Base-by-base conservation (phyloP, 805 yeast species). In the Spathaspora hagerdaliae region DNA sequence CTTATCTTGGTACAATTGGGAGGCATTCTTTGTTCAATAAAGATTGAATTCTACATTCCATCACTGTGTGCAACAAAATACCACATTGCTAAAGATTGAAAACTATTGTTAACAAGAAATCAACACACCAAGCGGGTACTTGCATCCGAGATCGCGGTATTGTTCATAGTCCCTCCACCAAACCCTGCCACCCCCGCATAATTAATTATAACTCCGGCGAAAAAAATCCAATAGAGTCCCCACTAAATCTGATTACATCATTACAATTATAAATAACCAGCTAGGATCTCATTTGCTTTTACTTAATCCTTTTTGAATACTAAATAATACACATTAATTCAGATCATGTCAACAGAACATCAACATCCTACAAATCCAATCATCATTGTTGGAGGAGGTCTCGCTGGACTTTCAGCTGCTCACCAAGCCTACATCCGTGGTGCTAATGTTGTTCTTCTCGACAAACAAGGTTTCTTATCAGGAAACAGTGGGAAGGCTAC, bases 401-500 rank as follows among this genome's bases (percentile, higher is more conserved):
- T 82, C 32, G 82, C 86, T 5, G 87, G 87, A 5, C 67, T 82
- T 26, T 69, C 81, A 7, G 82, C 85, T 12, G 83, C 84, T 1
- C 82, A 78, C 57, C 81, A 80, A 54, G 71, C 76, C 3, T 71
- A 74, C 51, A 63, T 72, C 42, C 65, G 78, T 32, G 86, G 85
- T 1, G 72, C 76, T 37, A 77, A 76, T 54, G 76, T 81, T 26
- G 64, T 75, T 2, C 56, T 82, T 7, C 54, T 82, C 34, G 87
- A 82, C 55, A 81, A 81, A 56, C 83, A 79, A 51, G 77, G 80
- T 8, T 78, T 76, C 52, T 70, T 79, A 37, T 82, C 85, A 39
- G 86, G 86, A 1, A 82, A 82, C 55, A 77, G 83, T 40, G 82
- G 83, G 24, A 82, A 82, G 56, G 86, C 86, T 2, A 79, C 86